A percentile compares a stretch with the other conserved stretches of the same genome.
Evolutionary conservation across 2,329 filamentous ascomycete species (phyloP).

Genomic region (Trichoderma guizhouense): DNA sequence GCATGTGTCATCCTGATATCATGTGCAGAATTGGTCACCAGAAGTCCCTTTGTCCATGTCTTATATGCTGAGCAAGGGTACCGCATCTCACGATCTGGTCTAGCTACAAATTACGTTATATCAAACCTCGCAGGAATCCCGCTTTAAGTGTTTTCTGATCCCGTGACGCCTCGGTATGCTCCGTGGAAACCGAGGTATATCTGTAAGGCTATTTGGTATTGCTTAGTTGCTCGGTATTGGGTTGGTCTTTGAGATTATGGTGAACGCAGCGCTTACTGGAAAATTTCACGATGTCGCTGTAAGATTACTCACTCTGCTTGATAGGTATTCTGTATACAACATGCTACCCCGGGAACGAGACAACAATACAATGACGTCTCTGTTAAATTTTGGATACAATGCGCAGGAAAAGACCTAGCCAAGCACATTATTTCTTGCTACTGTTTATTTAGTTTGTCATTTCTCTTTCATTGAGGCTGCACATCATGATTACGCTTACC

Average conservation of each 20-base stretch:
- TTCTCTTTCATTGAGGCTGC: background rate
- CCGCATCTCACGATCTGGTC: background rate
- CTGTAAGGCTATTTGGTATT: background rate
- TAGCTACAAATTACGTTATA: slow-evolving; percentile 6
- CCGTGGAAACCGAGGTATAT: background rate
- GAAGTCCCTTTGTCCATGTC: background rate
- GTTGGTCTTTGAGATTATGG: fast-evolving
- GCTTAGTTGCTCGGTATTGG: background rate
- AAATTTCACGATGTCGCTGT: background rate
- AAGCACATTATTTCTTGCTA: background rate
- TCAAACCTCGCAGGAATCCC: background rate
- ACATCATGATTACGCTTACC: background rate
- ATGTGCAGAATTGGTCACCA: background rate
- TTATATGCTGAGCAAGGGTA: background rate
- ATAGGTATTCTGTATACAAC: background rate
- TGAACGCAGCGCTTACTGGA: background rate
- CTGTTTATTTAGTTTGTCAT: background rate
- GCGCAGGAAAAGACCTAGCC: too few species aligned
- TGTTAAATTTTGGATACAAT: fast-evolving
- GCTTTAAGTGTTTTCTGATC: background rate
- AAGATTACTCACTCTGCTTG: background rate
- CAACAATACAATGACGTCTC: background rate
- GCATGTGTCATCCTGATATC: background rate
- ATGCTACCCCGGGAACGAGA: background rate
- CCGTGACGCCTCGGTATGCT: background rate